Percentiles rank a stretch among this genome's conserved stretches.
These are phyloP conservation scores for Panus rudis DNA, from an alignment of 768 basidiomycete genomes.

Conservation along the genomic window DNA sequence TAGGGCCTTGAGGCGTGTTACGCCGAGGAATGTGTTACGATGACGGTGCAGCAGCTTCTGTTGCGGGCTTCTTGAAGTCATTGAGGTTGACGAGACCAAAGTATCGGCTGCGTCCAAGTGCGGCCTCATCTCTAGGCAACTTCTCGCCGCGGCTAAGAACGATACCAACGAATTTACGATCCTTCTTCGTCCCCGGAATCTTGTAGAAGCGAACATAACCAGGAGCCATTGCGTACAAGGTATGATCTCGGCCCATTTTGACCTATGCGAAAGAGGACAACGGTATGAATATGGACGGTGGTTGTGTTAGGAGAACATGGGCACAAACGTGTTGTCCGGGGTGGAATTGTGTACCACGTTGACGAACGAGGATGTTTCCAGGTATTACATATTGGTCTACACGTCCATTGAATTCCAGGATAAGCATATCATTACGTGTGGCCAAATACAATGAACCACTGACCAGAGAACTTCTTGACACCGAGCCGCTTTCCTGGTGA, in stretches of 20 bases:
- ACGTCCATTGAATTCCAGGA: neutral
- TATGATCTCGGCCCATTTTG: slow-evolving; percentile 89
- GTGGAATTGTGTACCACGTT: slow-evolving; percentile 89
- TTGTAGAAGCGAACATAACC: slow-evolving; percentile 96
- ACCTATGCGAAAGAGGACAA: slow-evolving; percentile 44
- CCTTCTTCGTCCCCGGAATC: slow-evolving; percentile 62
- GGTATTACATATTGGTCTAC: slow-evolving; percentile 88
- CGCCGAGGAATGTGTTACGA: no score
- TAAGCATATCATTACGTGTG: neutral
- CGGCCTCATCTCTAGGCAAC: slow-evolving; percentile 74
- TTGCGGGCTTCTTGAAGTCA: slow-evolving; percentile 19
- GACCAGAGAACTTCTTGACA: slow-evolving; percentile 94
- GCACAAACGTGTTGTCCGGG: slow-evolving; percentile 83
- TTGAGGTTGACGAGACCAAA: slow-evolving; percentile 73
- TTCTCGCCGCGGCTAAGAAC: slow-evolving; percentile 77
- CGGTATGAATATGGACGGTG: slow-evolving; percentile 5
- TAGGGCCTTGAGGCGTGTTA: no score
- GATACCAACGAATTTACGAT: slow-evolving; percentile 79
- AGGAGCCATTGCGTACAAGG: slow-evolving; percentile 82
- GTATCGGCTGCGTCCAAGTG: slow-evolving; percentile 74
- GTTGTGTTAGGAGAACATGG: neutral
- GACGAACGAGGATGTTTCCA: slow-evolving; percentile 94
- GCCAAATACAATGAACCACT: slow-evolving; percentile 14
- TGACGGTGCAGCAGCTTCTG: no score
- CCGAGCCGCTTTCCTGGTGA: slow-evolving; percentile 92